A percentile compares a stretch with the other conserved stretches of the same genome.
These are phyloP conservation scores for Cercospora canescens DNA, from an alignment of 2,329 filamentous ascomycete species.

Conservation along the genomic window DNA sequence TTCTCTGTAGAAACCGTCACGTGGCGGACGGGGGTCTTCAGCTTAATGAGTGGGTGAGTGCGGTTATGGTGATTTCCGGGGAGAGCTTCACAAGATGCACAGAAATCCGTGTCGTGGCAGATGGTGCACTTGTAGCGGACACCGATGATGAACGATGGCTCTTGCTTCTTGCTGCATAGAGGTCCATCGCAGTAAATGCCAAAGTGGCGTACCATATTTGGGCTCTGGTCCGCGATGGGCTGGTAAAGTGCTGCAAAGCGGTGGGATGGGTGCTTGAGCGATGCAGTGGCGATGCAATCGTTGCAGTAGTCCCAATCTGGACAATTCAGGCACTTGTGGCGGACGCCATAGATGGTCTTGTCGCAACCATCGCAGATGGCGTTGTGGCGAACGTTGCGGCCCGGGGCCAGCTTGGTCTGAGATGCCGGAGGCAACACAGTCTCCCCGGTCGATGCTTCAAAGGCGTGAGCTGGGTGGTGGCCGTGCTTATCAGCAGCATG, in stretches of 20 bases:
- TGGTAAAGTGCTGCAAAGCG: constrained; percentile 88
- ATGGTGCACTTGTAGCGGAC: constrained; percentile 96
- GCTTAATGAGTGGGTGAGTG: constrained; percentile 96
- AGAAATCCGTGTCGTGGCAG: constrained; percentile 94
- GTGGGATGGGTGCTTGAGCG: constrained; percentile 74
- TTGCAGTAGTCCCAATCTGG: constrained; percentile 97
- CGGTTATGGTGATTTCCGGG: constrained; percentile 85
- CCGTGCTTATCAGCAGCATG: constrained; percentile 76
- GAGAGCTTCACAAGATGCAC: constrained; percentile 86
- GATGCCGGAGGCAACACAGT: constrained; percentile 63
- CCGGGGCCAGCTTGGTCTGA: constrained; percentile 69
- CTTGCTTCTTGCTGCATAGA: constrained; percentile 66
- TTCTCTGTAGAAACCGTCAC: constrained; percentile 83
- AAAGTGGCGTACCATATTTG: constrained; percentile 61
- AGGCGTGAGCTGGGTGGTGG: constrained; percentile 85
- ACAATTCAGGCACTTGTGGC: constrained; percentile 95
- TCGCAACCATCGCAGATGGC: constrained; percentile 96
- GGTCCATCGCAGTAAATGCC: constrained; percentile 96
- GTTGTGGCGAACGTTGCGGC: constrained; percentile 78
- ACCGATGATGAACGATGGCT: constrained; percentile 69
- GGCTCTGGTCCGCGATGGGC: constrained; percentile 54
- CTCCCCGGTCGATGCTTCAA: constrained; percentile 66
- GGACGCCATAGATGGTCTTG: constrained; percentile 79
- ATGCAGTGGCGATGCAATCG: constrained; percentile 68
- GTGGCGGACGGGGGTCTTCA: constrained; percentile 87